These are phyloP conservation scores for Colletotrichum cereale DNA, from an alignment of 2,329 filamentous ascomycete genomes.

Conservation along the genomic window DNA sequence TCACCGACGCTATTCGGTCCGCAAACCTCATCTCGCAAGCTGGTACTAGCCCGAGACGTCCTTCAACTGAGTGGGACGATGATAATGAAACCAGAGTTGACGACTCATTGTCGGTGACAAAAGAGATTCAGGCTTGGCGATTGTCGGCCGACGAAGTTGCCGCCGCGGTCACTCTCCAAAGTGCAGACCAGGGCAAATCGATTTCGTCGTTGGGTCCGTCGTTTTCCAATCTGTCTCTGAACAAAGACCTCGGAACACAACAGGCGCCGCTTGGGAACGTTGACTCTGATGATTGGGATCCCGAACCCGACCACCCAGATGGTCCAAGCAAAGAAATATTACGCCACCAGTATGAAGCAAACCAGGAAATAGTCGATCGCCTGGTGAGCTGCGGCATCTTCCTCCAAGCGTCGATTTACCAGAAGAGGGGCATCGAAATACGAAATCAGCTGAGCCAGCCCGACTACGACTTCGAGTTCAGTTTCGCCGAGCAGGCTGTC, in stretches of 20 bases:
- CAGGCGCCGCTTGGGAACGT: background rate
- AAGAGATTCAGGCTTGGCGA: conserved; percentile 45
- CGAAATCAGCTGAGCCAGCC: conserved; percentile 42
- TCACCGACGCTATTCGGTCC: conserved; percentile 44
- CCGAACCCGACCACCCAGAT: conserved; percentile 43
- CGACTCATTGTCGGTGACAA: conserved; percentile 35
- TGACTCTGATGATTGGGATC: conserved; percentile 43
- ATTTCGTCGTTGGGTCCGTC: conserved; percentile 13
- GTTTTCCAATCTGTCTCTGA: conserved; percentile 1
- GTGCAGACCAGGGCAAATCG: conserved; percentile 20
- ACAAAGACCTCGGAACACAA: background rate
- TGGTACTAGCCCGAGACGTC: background rate
- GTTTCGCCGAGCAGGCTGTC: conserved; percentile 35
- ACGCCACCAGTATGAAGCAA: conserved; percentile 42
- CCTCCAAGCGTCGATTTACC: conserved; percentile 43
- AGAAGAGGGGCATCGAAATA: conserved; percentile 44
- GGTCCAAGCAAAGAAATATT: conserved; percentile 43
- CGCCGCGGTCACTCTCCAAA: conserved; percentile 43
- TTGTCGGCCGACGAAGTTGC: conserved; percentile 46
- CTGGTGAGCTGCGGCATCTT: conserved; percentile 43
- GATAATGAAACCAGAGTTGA: conserved; percentile 31
- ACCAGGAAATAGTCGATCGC: conserved; percentile 44
- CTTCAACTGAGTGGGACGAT: conserved; percentile 33
- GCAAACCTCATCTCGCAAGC: conserved; percentile 38
- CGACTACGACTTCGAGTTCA: conserved; percentile 26